These are phyloP conservation scores for Ammopiptanthus mongolicus DNA, from an alignment of 306 rosid genomes.

Conservation along the genomic window DNA sequence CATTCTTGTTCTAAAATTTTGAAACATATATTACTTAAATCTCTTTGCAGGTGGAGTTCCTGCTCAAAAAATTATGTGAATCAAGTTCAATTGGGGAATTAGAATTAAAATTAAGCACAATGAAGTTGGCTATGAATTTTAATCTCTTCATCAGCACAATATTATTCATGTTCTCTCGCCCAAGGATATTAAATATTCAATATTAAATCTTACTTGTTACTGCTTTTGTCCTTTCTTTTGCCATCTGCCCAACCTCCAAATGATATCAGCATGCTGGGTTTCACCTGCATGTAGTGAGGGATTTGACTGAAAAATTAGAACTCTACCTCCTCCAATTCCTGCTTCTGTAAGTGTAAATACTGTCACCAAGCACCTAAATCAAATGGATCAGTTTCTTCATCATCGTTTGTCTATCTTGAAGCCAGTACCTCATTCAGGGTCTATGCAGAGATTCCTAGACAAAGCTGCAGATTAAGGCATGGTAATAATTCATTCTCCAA, in stretches of 20 bases:
- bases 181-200: background rate
- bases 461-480: conserved; percentile 83
- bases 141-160: background rate
- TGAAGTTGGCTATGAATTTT: conserved; percentile 7
- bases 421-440: conserved; percentile 31
- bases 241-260: background rate
- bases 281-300: conserved; percentile 55
- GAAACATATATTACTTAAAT: conserved; percentile 11
- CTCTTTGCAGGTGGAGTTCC: conserved; percentile 62
- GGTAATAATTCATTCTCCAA: conserved; percentile 68
- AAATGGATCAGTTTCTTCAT: conserved; percentile 50
- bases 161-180: background rate
- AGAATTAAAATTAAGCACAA: conserved; percentile 59
- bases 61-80: conserved; percentile 63
- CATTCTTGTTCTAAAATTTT: conserved; percentile 15
- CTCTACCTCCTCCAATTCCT: conserved; percentile 37
- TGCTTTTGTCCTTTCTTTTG: too few species aligned
- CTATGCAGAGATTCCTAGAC: conserved; percentile 47
- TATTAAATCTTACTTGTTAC: background rate
- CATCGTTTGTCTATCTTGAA: conserved; percentile 53
- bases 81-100: conserved; percentile 65
- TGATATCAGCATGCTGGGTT: conserved; percentile 66
- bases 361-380: conserved; percentile 27
- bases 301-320: conserved; percentile 23
- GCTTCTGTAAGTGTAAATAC: conserved; percentile 34